These are phyloP conservation scores for Fusarium sp. DNA, from an alignment of 2,329 filamentous ascomycete species.

Conservation along the genomic window DNA sequence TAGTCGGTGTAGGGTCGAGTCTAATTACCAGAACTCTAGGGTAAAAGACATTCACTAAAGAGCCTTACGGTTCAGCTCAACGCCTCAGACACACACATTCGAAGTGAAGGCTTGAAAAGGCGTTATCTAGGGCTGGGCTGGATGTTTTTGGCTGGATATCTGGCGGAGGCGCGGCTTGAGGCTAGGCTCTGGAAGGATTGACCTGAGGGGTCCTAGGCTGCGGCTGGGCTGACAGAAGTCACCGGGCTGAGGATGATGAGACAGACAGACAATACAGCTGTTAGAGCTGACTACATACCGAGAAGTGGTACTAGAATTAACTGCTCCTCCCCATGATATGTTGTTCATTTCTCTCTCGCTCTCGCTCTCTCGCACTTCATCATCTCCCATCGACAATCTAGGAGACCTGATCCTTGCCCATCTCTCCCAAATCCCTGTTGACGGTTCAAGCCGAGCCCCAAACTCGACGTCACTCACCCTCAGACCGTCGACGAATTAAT, in stretches of 20 bases:
- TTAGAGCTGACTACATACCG: background rate
- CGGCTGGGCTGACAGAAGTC: slow-evolving; percentile 37
- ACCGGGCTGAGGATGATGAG: slow-evolving; percentile 25
- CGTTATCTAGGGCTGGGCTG: slow-evolving; percentile 33
- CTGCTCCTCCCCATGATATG: slow-evolving; percentile 3
- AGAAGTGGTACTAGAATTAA: background rate
- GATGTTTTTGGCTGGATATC: slow-evolving; percentile 35
- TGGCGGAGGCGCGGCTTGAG: slow-evolving; percentile 36
- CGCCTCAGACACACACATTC: slow-evolving; percentile 1
- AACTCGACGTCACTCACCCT: slow-evolving; percentile 35
- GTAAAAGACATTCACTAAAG: background rate
- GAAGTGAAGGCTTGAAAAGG: slow-evolving; percentile 23
- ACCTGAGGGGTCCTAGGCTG: slow-evolving; percentile 23
- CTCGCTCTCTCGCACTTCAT: slow-evolving; percentile 4
- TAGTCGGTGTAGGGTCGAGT: slow-evolving; percentile 1
- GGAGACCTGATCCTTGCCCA: slow-evolving; percentile 5
- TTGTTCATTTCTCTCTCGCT: slow-evolving; percentile 6
- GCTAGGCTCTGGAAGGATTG: slow-evolving; percentile 31
- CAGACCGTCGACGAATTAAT: slow-evolving; percentile 4
- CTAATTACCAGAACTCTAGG: background rate
- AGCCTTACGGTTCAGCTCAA: slow-evolving; percentile 15
- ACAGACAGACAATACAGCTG: slow-evolving; percentile 6
- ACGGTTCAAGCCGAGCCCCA: slow-evolving; percentile 35
- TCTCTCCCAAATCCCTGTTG: slow-evolving; percentile 10
- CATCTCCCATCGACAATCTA: slow-evolving; percentile 2